Evolutionary conservation across 768 basidiomycete species (phyloP), one percentile per base, ranked within the genome.

Genomic region (Boletus reticulatus): DNA sequence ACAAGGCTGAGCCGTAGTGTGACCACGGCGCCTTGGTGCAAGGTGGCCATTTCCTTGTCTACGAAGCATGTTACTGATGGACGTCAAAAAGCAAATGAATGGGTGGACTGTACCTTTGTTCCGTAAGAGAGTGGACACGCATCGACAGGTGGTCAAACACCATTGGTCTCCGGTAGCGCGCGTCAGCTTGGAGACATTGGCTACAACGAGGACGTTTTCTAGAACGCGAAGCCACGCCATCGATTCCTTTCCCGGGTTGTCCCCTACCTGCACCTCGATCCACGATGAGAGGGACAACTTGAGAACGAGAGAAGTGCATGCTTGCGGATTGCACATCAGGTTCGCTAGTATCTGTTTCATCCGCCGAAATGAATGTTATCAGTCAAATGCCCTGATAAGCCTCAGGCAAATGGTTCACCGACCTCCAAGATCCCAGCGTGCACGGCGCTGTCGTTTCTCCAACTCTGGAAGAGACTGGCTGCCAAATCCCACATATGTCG

Each of bases 401-500:
- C n/a, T 22, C 5, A 5, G 1, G 27, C 3, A 13, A 29, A 17
- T 19, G 19, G 20, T 22, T 13, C 10, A 73, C 78, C 29, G 57
- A 88, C 90, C 78, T 90, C 89, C 6, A 93, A 69, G 36, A 92
- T 83, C 3, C 80, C 78, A 43, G 74, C 73, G 16, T 87, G 77
- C 57, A 90, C 63, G 1, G 73, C 49, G 0, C 64, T 56, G 53
- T 93, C 89, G 4, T 73, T 70, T 42, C 75, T 68, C 0, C 83
- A 82, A 55, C 84, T 84, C 59, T 92, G 87, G 71, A 87, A 94
- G 48, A 94, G 67, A 55, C 89, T 92, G 2, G 92, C 88, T 3
- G 96, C 71, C 31, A 96, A 74, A 58, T 93, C 92, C 89, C 92
- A 96, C 0, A 90, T 92, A 65, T 94, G 90, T 27, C 94, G 75